Conservation (phyloP, 345 rosid genomes). For the Euphorbia tirucalli region DNA sequence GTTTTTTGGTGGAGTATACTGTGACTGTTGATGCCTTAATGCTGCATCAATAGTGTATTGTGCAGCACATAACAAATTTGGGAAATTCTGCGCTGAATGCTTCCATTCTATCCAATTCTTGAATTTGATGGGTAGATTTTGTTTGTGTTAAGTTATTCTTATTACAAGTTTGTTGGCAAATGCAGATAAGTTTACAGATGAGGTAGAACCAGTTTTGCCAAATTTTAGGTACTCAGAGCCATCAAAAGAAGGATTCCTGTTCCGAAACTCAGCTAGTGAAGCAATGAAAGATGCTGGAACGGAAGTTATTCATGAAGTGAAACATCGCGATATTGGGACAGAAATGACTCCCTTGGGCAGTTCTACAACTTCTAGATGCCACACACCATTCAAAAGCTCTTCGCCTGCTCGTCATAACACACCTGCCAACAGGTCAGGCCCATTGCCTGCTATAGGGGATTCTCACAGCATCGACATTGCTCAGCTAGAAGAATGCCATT, state of each 20-base stretch:
- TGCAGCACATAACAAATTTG: too few relatives aligned
- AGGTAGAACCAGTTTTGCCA: conserved; percentile 56
- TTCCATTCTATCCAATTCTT: not conserved
- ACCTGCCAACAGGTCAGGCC: conserved; percentile 84
- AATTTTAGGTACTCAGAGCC: conserved; percentile 45
- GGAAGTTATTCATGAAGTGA: conserved; percentile 41
- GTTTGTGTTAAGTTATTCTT: conserved; percentile 13
- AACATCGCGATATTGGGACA: conserved; percentile 78
- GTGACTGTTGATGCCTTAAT: too few relatives aligned
- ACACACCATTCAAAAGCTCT: conserved; percentile 59
- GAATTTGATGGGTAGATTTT: too few relatives aligned
- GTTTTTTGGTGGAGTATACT: too few relatives aligned
- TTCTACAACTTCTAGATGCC: conserved; percentile 75
- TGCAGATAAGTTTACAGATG: conserved; percentile 78
- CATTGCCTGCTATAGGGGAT: conserved; percentile 46
- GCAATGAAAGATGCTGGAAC: conserved; percentile 52
- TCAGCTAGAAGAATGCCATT: conserved; percentile 61
- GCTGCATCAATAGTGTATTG: too few relatives aligned
- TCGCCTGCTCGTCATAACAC: conserved; percentile 96
- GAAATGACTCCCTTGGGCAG: conserved; percentile 95
- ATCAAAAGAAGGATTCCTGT: conserved; percentile 73
- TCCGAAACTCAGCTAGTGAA: conserved; percentile 45
- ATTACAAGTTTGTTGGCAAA: conserved; percentile 20
- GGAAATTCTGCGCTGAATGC: not conserved
- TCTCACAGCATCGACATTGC: conserved; percentile 49